Conservation (phyloP, 164 flowering plant species). For the Houttuynia cordata region DNA sequence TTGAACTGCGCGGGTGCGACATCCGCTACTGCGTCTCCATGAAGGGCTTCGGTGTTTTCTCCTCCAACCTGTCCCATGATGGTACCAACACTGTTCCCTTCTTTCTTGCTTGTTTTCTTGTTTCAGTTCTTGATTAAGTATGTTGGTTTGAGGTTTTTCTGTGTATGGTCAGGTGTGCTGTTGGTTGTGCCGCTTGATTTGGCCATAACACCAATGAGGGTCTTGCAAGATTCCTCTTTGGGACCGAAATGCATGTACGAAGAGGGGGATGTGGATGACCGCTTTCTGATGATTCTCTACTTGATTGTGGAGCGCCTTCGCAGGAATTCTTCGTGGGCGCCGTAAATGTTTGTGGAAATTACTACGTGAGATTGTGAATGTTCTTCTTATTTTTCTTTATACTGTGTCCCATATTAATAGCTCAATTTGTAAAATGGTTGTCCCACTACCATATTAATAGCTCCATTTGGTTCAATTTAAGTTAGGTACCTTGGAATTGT, state of each 20-base stretch:
- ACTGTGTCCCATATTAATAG: too few species aligned
- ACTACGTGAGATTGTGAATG: not conserved
- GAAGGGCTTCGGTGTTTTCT: conserved; percentile 74
- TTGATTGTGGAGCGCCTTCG: conserved; percentile 74
- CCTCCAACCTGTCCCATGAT: conserved; percentile 23
- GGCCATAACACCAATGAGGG: conserved; percentile 97
- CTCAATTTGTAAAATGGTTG: too few species aligned
- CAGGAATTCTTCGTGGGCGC: conserved; percentile 89
- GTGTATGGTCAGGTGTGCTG: conserved; percentile 33
- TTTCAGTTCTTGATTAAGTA: not conserved
- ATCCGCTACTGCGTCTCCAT: conserved; percentile 56
- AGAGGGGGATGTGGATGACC: conserved; percentile 91
- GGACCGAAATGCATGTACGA: conserved; percentile 86
- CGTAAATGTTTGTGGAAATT: conserved; percentile 36
- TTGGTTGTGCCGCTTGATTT: conserved; percentile 83
- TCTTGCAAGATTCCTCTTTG: conserved; percentile 65
- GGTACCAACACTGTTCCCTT: conserved; percentile 24
- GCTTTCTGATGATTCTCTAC: conserved; percentile 72
- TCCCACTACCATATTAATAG: too few species aligned
- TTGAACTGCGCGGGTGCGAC: conserved; percentile 63
- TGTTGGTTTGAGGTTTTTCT: not conserved
- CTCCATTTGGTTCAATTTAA: too few species aligned
- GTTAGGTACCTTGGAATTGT: too few species aligned
- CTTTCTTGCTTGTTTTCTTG: too few species aligned
- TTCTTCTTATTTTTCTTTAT: too few species aligned